These are phyloP conservation scores for Yarrowia keelungensis DNA, from an alignment of 805 yeast species.

Conservation along the genomic window DNA sequence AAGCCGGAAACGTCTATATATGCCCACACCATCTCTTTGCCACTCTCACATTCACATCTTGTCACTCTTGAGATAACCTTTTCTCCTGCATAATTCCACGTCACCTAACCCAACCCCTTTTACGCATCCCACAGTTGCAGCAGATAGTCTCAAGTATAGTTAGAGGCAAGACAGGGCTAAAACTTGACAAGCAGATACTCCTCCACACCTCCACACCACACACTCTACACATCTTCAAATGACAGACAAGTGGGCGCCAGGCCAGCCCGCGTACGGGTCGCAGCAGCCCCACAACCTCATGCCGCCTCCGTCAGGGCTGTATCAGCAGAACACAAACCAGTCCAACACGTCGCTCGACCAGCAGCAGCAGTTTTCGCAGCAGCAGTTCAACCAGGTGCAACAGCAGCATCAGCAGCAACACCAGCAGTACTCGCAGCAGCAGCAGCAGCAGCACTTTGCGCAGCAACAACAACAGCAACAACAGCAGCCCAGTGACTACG, in stretches of 20 bases:
- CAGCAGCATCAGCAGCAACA: conserved; percentile 41
- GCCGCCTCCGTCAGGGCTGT: conserved; percentile 23
- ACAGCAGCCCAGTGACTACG: conserved; percentile 53
- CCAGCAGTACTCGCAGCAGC: conserved; percentile 39
- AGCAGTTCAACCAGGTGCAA: conserved; percentile 37
- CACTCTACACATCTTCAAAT: background rate
- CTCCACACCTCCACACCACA: background rate
- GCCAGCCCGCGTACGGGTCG: conserved; percentile 5
- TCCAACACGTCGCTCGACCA: conserved; percentile 23
- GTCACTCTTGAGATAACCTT: background rate
- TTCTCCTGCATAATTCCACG: conserved; percentile 36
- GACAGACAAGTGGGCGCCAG: conserved; percentile 25
- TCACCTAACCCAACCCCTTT: conserved; percentile 31
- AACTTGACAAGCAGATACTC: background rate
- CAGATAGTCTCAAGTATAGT: no score
- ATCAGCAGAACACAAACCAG: conserved; percentile 19
- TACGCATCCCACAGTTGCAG: background rate
- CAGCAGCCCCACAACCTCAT: conserved; percentile 36
- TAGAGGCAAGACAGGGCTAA: no score
- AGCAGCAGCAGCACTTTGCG: conserved; percentile 43
- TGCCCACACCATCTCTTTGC: no score
- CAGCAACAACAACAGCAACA: conserved; percentile 47
- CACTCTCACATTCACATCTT: no score
- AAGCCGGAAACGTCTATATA: no score
- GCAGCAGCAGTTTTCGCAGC: conserved; percentile 38